Evolutionary conservation across 257 asterid species (phyloP), one percentile per base, ranked within the genome.

Genomic region (Anisodus acutangulus): DNA sequence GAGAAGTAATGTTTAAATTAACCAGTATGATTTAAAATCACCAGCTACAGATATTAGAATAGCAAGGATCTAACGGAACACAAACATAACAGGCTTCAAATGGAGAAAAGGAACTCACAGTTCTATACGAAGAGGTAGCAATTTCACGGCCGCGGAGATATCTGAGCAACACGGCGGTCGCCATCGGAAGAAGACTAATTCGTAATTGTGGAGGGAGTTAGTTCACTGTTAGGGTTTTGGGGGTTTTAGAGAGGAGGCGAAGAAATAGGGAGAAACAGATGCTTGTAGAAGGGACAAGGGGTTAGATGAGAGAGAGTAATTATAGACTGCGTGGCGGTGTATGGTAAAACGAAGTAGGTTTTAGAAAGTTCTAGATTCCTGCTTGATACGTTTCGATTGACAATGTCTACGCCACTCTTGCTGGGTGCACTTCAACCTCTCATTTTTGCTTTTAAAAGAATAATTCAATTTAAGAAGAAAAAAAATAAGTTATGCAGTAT

Each of bases 91-190:
- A 57, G 13, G n/a, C n/a, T 69, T 6, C 11, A 43, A 9, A 31
- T 31, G 35, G 35, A 31, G 35, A 31, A 31, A 31, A 83, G 71
- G 47, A 31, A 47, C 89, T 5, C 88, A 92, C 94, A 16, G 89
- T 82, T 88, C 49, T 88, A 51, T 84, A 86, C 69, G 93, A 85
- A 11, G 87, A 85, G 9, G 92, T 83, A 3, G 90, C 88, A 45
- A 90, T 85, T 45, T 92, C 94, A 45, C 94, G 92, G 79, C 93
- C 94, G 10, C 94, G 93, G 66, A 92, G 51, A 76, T 96, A 92
- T 92, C 96, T 85, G 74, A 91, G 90, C 16, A 92, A 85, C 19
- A 85, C 89, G 80, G 93, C 85, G 26, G 93, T 86, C 6, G 95
- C 93, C 97, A 91, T 93, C 22, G 60, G 53, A 79, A 31, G 35